Base-by-base conservation (phyloP, 1,284 basidiomycete genomes). In the Trichosporon faecale region DNA sequence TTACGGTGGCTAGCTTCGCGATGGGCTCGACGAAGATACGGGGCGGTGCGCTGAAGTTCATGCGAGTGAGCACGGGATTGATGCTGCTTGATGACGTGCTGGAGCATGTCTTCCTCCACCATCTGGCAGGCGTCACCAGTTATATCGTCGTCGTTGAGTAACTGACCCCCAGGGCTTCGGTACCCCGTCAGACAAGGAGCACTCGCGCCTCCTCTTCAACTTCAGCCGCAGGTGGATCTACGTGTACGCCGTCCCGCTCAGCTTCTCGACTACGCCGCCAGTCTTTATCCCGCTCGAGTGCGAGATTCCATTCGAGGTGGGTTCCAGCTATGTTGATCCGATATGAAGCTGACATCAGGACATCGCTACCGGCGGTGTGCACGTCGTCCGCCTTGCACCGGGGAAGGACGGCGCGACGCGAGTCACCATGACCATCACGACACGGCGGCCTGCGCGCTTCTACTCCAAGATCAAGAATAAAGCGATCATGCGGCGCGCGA, bases 221-320 rank as follows among this genome's bases (percentile, higher is more conserved):
- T 29, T 68, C 33, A 70, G 72, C 66, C 63, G 71, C 14, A 23
- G 66, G n/a, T 71, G 72, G 55, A 68, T 75, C 21, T 70, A 70
- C 64, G 55, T 72, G 33, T 61, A 64, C 27, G 52, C 65, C 46
- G 35, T 44, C 8, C 67, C 72, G 2, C 27, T n/a, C 27, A 49
- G 7, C 9, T 33, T 40, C 11, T 33, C 46, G 3, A 49, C 27
- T 3, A 68, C 67, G 8, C 73, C 72, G 35, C 57, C 68, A 0
- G 67, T 61, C 9, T 66, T 76, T 21, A 55, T 72, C 18, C 75
- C 74, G 4, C 65, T 76, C 21, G 63, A 71, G 23, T 67, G 64
- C 2, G 71, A 73, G 65, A 72, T 76, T 68, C 70, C 72, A 1
- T 75, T 70, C 65, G 70, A 73, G 44, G 71, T 72, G 23, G 14